Base-by-base conservation (phyloP, 805 yeast genomes). In the Scheffersomyces amazonensis region DNA sequence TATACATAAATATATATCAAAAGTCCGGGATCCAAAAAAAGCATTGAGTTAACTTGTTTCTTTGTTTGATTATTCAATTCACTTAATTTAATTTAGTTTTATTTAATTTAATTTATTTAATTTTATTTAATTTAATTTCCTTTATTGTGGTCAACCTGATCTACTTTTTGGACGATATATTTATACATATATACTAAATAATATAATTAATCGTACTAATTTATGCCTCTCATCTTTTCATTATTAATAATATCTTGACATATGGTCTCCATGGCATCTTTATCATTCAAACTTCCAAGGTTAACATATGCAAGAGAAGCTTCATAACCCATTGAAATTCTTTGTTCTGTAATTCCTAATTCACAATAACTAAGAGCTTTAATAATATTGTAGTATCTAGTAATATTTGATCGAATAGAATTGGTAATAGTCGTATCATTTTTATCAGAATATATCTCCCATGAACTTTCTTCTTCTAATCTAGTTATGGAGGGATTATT, bases 361-460 rank as follows among this genome's bases (percentile, higher is more conserved):
- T 87, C 96, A 48, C 89, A 81, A 49, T 75, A 75, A n/a, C 87
- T 84, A 43, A 93, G 69, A 0, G 95, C 91, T 52, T 78, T 77
- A 36, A 93, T 71, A 47, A 93, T 90, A 58, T 88, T 88, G 36
- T 83, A 76, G 60, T 93, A 93, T 44, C 98, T 72, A 2, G 95
- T 75, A 22, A 93, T 90, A 6, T 88, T 83, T 43, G 75, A 77
- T 47, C 91, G 77, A 13, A 79, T 71, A 13, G 76, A 68, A 20
- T 71, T 62, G 5, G 85, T 66, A 16, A 93, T 81, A n/a, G 62
- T 52, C 16, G 65, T 63, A 46, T 88, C 96, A 56, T 93, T 95
- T 42, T 76, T 75, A 62, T 95, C 98, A 36, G 91, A 81, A 65
- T 93, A 93, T 29, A 93, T 91, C 56, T 90, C 96, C 93, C 95